Conservation (phyloP, 768 basidiomycete species). For the Kondoa subrosea region DNA sequence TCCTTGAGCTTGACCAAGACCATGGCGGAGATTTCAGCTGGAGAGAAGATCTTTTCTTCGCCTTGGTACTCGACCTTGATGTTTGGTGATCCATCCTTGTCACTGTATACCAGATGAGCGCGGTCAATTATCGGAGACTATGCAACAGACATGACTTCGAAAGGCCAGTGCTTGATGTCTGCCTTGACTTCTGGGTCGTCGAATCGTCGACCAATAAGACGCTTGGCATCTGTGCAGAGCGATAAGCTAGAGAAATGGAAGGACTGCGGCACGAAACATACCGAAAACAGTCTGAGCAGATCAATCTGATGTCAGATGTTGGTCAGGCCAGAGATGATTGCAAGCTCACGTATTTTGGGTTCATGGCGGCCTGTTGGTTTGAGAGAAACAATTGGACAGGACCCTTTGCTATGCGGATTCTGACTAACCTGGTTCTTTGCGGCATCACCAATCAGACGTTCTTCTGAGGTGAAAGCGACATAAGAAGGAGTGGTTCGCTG, state of each 20-base stretch:
- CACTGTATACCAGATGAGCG: conserved; percentile 44
- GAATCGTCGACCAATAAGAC: conserved; percentile 90
- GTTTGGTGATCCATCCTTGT: conserved; percentile 90
- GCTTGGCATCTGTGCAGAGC: conserved; percentile 47
- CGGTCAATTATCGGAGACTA: conserved; percentile 35
- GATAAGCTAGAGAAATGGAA: neutral
- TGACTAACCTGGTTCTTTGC: conserved; percentile 63
- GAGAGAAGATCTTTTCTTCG: conserved; percentile 90
- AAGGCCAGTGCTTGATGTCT: conserved; percentile 97
- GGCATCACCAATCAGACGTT: conserved; percentile 97
- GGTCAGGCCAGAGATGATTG: neutral
- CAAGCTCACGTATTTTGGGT: conserved; percentile 44
- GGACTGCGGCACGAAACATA: neutral
- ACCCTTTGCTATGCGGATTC: conserved; percentile 41
- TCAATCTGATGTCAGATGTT: neutral
- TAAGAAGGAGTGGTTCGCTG: conserved; percentile 98
- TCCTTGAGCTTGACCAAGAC: conserved; percentile 99
- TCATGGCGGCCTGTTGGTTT: conserved; percentile 84
- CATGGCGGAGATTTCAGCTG: conserved; percentile 99
- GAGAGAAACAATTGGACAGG: neutral
- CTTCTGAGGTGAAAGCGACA: conserved; percentile 77
- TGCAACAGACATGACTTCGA: conserved; percentile 38
- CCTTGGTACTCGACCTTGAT: conserved; percentile 80
- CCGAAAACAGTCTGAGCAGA: neutral
- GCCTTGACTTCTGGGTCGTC: conserved; percentile 85